A percentile compares a stretch with the other conserved stretches of the same genome.
Evolutionary conservation across 31 red algal species (phyloP).

Genomic region (Pterothamnion heteromorphum): DNA sequence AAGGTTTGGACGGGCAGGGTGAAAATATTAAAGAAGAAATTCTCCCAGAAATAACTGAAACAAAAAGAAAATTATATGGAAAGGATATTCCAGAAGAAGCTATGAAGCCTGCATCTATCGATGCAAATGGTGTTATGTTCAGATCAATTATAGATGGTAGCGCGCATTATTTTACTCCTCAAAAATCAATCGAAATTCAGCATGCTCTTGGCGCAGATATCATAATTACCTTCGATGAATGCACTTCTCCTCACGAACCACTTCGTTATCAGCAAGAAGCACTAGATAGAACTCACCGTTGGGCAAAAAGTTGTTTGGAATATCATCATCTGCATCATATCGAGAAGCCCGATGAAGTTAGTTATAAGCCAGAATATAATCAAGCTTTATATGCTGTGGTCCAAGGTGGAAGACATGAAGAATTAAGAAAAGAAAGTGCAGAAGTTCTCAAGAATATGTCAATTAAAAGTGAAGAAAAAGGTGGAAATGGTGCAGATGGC

Average conservation of each 20-base stretch:
- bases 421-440: constrained; percentile 1
- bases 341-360: neutral
- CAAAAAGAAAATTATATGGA: too few species aligned
- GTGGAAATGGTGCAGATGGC: too few species aligned
- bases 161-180: constrained; percentile 29
- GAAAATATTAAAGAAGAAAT: too few species aligned
- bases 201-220: constrained; percentile 58
- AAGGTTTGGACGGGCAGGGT: too few species aligned
- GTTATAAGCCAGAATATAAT: neutral
- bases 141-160: constrained; percentile 32
- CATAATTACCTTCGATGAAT: constrained; percentile 68
- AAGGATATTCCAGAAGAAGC: too few species aligned
- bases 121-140: constrained; percentile 42
- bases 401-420: constrained; percentile 34
- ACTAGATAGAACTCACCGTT: neutral
- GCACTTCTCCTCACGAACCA: constrained; percentile 44
- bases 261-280: constrained; percentile 10
- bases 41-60: too few species aligned
- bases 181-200: constrained; percentile 57
- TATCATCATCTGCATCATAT: neutral
- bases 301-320: neutral
- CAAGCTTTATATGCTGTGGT: constrained; percentile 33
- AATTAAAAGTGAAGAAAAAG: too few species aligned
- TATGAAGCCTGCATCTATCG: neutral
- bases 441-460: too few species aligned